Conservation (phyloP, 192 early-diverging fungal genomes). For the Dissophora ornata region DNA sequence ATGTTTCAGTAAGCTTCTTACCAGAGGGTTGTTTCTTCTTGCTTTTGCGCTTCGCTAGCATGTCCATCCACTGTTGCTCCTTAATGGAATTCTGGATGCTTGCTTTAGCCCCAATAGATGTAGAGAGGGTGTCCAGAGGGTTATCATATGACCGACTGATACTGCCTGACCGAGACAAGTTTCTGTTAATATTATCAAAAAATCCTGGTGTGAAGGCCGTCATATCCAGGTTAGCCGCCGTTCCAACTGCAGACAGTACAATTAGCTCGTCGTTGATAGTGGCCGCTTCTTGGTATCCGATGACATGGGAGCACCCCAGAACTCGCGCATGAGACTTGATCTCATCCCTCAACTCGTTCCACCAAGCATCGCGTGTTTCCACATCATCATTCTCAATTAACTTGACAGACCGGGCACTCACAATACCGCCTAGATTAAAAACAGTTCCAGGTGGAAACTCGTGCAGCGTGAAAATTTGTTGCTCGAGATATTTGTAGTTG, state of each 20-base stretch:
- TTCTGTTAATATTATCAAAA: conserved; percentile 24
- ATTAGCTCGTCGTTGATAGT: conserved; percentile 75
- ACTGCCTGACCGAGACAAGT: conserved; percentile 48
- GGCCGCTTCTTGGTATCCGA: conserved; percentile 78
- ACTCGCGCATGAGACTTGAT: conserved; percentile 79
- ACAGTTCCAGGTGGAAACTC: conserved; percentile 57
- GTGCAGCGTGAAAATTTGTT: conserved; percentile 53
- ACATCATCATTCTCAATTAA: conserved; percentile 55
- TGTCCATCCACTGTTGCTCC: conserved; percentile 49
- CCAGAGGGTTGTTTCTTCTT: conserved; percentile 48
- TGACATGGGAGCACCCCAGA: conserved; percentile 74
- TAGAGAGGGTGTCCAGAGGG: conserved; percentile 20
- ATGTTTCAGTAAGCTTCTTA: conserved; percentile 2
- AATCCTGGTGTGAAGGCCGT: conserved; percentile 58
- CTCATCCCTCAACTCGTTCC: conserved; percentile 79
- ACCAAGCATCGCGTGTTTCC: conserved; percentile 53
- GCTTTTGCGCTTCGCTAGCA: conserved; percentile 52
- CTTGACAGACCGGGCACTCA: conserved; percentile 55
- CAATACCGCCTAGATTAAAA: conserved; percentile 52
- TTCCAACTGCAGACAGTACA: conserved; percentile 77
- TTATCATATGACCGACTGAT: conserved; percentile 49
- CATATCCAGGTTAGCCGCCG: conserved; percentile 75
- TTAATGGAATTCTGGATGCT: conserved; percentile 48
- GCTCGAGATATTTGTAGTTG: conserved; percentile 54
- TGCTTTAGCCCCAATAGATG: conserved; percentile 25